Base-by-base conservation (phyloP, 257 asterid genomes). In the Ophiorrhiza pumila region DNA sequence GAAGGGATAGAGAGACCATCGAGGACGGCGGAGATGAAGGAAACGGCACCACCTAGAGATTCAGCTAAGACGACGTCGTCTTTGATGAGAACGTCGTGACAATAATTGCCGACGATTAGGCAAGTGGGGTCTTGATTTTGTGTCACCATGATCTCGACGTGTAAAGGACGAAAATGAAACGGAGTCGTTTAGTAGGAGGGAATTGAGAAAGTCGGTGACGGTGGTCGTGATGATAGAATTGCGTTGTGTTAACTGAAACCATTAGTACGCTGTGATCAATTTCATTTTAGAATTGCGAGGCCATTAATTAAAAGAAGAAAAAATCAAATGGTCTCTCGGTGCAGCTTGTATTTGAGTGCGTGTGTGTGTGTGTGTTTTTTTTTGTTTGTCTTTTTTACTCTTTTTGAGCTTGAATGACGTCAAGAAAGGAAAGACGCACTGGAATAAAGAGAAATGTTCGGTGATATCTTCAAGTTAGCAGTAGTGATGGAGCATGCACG, bases 31-130 rank as follows among this genome's bases (percentile, higher is more conserved):
- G 98, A 88, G 71, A 93, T 83, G 84, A 93, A 93, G 31, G 98
- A 85, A 80, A 84, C 86, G 70, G 97, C 98, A 68, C 98, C 98
- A 79, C 98, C 98, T 57, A 93, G 94, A 49, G 97, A 91, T 55
- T 90, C 88, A 27, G 88, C 92, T 0, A 91, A 32, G 0, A 90
- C 84, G 81, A 61, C 83, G 75, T 78, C 92, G 80, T 91, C 96
- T 64, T 86, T 90, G 74, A 87, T 80, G 49, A 93, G 72, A 18
- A 93, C 89, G 73, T 93, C 98, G 81, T 93, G 98, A 87, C 97
- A 91, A 79, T 91, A 93, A 75, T 91, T 93, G 75, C 98, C 97
- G 57, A 91, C 97, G 63, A 93, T 85, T 37, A 91, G 80, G 80
- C 96, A 76, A 18, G 74, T 62, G 35, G 67, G 76, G 27, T 63